These are phyloP conservation scores for Ricinus communis DNA, from an alignment of 345 rosid species.

Conservation along the genomic window DNA sequence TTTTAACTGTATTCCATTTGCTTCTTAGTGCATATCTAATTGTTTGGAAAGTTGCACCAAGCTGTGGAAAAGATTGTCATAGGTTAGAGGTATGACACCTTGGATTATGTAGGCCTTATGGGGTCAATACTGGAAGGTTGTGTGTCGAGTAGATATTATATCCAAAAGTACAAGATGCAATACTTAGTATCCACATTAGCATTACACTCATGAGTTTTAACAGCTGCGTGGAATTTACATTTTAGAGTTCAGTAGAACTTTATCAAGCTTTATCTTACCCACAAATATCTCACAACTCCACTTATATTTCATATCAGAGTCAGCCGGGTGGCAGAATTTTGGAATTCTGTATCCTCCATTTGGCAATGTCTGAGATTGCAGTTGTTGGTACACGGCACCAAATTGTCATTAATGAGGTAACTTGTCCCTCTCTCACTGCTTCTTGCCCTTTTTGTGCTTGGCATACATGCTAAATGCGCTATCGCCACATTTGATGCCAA, in stretches of 20 bases:
- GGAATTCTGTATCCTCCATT: conserved; percentile 85
- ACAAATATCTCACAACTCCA: conserved; percentile 8
- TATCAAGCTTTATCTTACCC: background rate
- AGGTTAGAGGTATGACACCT: background rate
- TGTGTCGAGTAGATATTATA: background rate
- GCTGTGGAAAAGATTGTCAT: background rate
- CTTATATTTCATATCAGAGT: conserved; percentile 45
- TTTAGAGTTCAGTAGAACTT: background rate
- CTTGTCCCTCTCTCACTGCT: background rate
- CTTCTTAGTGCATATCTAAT: background rate
- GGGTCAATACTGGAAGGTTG: background rate
- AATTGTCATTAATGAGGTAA: conserved; percentile 92
- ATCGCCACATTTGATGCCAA: background rate
- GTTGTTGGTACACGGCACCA: conserved; percentile 84
- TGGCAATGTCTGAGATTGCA: conserved; percentile 91
- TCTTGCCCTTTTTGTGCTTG: background rate
- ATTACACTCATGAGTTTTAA: background rate
- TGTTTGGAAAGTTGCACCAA: background rate
- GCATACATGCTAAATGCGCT: background rate
- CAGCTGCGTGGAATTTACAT: background rate
- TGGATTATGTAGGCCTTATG: background rate
- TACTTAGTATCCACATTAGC: background rate
- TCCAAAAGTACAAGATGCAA: background rate
- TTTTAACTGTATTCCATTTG: conserved; percentile 1
- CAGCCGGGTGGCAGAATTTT: conserved; percentile 83